Evolutionary conservation across 495 filamentous ascomycete species (phyloP), one percentile per base, ranked within the genome.

Genomic region (Trichoderma orchidacearum): DNA sequence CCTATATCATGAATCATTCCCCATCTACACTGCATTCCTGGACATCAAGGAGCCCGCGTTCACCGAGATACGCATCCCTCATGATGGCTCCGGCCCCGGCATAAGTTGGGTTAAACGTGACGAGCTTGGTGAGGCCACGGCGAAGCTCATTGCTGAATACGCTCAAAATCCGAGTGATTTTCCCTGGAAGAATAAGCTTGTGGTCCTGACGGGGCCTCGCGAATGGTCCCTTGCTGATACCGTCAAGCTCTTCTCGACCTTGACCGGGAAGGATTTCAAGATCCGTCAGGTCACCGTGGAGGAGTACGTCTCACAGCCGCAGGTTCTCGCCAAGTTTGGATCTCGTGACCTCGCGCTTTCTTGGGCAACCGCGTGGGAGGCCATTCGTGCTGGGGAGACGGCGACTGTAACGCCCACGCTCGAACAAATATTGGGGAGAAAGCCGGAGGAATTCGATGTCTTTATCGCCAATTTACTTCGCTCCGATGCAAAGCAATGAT

Each of bases 1-100:
- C 0, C 57, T 87, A 29, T 88, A 87, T 60, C 74, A 76, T 8
- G 82, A 86, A 67, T 82, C 78, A 5, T 86, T 79, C 72, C 83
- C 83, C 12, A 74, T 87, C 58, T 88, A 89, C 64, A 80, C 83
- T 1, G 77, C 79, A 0, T 84, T 83, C 66, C 82, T 81, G 59
- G 70, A 79, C 48, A 63, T 70, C 0, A 55, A 60, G n/a, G 21
- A 54, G 12, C 61, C 70, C 3, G 7, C 6, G 12, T 51, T 32
- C 5, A 56, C 63, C 9, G 73, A 79, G 58, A 70, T 82, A 7
- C 63, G 63, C 1, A 76, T 82, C 54, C 77, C 77, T 31, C 77
- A 80, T 56, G 62, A 72, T 18, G 78, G 76, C 1, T 48, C 51
- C 0, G 74, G 71, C 0, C 69, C 71, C 0, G 78, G 77, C 0